Percentiles rank a stretch among this genome's conserved stretches.
phyloP scores from a whole-genome alignment of 345 rosid genomes.

The Psidium guajava region DNA sequence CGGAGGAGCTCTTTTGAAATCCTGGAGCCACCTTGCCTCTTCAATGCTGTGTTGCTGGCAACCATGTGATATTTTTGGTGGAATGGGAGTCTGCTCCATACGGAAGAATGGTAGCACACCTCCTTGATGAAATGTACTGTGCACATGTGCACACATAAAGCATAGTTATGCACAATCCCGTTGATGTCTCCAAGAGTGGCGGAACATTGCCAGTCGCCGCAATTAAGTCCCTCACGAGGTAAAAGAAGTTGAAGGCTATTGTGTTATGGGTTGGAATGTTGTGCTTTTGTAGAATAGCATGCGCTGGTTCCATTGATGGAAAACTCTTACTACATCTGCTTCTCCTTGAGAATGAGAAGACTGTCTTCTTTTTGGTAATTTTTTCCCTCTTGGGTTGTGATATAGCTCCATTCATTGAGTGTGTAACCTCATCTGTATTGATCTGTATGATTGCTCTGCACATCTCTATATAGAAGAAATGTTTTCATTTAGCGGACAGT shows the following conservation, averaged over 20 bases:
- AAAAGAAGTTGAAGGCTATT: neutral
- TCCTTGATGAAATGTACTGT: neutral
- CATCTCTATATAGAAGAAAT: neutral
- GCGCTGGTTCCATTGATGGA: neutral
- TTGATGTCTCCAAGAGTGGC: neutral
- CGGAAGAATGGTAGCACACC: neutral
- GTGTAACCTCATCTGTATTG: neutral
- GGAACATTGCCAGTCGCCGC: neutral
- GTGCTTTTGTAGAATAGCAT: conserved; percentile 1
- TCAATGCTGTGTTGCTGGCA: neutral
- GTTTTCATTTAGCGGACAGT: neutral
- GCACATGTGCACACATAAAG: neutral
- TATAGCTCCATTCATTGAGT: conserved; percentile 6
- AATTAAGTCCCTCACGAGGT: neutral
- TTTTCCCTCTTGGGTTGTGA: conserved; percentile 4
- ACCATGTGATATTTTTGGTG: neutral
- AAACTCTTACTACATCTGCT: neutral
- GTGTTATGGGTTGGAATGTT: neutral
- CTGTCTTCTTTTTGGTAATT: neutral
- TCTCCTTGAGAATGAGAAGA: neutral
- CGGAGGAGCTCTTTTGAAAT: conserved; percentile 41
- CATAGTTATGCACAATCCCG: neutral
- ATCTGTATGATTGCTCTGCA: neutral
- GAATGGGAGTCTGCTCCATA: neutral
- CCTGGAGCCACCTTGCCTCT: neutral